These are phyloP conservation scores for Coemansia sp. DNA, from an alignment of 192 early-diverging fungal genomes.

Conservation along the genomic window DNA sequence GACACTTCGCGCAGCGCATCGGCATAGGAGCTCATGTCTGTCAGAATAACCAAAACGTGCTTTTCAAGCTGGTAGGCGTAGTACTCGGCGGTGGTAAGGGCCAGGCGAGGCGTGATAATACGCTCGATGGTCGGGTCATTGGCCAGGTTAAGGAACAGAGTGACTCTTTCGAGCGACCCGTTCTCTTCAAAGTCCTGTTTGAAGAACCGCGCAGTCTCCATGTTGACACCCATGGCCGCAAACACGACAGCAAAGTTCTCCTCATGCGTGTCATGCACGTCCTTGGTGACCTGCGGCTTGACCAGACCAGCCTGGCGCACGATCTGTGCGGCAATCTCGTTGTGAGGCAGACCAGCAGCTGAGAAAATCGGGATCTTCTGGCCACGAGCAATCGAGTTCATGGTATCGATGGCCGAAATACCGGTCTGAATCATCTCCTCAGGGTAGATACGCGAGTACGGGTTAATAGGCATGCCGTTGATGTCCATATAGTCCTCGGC, in stretches of 20 bases:
- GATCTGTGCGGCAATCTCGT: slow-evolving; percentile 99
- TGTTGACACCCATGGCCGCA: slow-evolving; percentile 99
- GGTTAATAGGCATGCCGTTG: slow-evolving; percentile 87
- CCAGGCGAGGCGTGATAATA: slow-evolving; percentile 98
- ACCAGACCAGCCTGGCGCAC: slow-evolving; percentile 98
- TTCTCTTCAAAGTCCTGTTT: slow-evolving; percentile 99
- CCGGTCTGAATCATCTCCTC: slow-evolving; percentile 99
- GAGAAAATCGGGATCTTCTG: slow-evolving; percentile 99
- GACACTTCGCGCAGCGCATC: slow-evolving; percentile 99
- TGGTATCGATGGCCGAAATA: slow-evolving; percentile 98
- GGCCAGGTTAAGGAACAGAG: slow-evolving; percentile 98
- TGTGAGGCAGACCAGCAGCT: slow-evolving; percentile 96
- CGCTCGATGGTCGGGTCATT: slow-evolving; percentile 99
- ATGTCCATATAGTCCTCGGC: slow-evolving; percentile 99
- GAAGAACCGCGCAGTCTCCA: slow-evolving; percentile 99
- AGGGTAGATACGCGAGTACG: slow-evolving; percentile 98
- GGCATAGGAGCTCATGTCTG: slow-evolving; percentile 99
- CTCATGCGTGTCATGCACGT: slow-evolving; percentile 92
- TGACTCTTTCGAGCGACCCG: slow-evolving; percentile 97
- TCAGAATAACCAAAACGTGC: slow-evolving; percentile 98
- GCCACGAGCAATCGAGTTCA: slow-evolving; percentile 99
- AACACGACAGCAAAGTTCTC: slow-evolving; percentile 99
- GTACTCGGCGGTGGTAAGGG: slow-evolving; percentile 98
- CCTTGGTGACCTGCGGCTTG: slow-evolving; percentile 83
- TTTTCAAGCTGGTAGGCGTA: slow-evolving; percentile 99